Conservation (phyloP, 345 rosid genomes). For the Lepidium africanum region DNA sequence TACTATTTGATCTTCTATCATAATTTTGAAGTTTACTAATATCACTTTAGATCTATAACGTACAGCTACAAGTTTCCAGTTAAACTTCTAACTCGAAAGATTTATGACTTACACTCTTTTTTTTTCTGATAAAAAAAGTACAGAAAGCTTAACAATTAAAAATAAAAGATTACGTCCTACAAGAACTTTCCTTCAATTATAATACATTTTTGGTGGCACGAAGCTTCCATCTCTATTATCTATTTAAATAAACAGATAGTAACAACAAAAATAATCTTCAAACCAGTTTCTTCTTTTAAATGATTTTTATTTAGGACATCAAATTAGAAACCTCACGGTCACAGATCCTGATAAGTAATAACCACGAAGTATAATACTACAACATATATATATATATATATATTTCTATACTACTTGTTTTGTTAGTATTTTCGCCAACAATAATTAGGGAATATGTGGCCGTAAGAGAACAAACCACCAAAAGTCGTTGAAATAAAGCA, state of each 20-base stretch:
- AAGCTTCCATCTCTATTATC: background rate
- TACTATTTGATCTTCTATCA: background rate
- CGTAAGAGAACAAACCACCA: slow-evolving; percentile 1
- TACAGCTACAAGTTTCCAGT: no score
- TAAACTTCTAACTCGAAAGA: no score
- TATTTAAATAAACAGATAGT: background rate
- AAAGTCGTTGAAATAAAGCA: slow-evolving; percentile 10
- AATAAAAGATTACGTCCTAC: background rate
- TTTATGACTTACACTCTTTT: no score
- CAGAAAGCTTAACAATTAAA: background rate
- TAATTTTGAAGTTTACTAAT: background rate
- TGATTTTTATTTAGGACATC: background rate
- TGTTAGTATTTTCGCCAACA: background rate
- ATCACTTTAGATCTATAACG: background rate
- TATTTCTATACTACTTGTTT: no score
- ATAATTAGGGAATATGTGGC: background rate
- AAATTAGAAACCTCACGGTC: background rate
- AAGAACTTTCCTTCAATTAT: background rate
- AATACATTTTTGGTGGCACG: background rate
- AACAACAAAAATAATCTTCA: background rate
- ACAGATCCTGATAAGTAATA: background rate
- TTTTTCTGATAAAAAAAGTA: no score
- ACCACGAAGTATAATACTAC: background rate
- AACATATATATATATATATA: no score
- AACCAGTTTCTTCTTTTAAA: background rate